Conservation (phyloP, 2,329 filamentous ascomycete genomes). For the Aspergillus terreus region DNA sequence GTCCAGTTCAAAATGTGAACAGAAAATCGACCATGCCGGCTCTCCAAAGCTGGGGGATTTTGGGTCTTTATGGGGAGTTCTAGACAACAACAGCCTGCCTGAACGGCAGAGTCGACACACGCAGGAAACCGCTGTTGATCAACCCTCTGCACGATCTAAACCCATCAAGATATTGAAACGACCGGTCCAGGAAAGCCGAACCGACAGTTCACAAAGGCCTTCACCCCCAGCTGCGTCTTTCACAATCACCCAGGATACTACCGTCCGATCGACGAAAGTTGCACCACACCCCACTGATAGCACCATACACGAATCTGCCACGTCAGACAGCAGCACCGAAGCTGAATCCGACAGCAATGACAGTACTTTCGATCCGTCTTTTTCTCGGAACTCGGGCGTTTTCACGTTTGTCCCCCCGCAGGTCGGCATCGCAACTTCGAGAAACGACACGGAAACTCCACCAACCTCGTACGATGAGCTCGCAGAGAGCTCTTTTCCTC, state of each 20-base stretch:
- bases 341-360: slow-evolving; percentile 28
- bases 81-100: slow-evolving; percentile 23
- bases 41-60: slow-evolving; percentile 41
- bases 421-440: slow-evolving; percentile 17
- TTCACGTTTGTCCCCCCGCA: slow-evolving; percentile 26
- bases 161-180: slow-evolving; percentile 20
- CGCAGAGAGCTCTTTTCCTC: slow-evolving; percentile 15
- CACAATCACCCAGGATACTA: slow-evolving; percentile 2
- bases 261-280: slow-evolving; percentile 3
- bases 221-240: slow-evolving; percentile 1
- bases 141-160: slow-evolving; percentile 3
- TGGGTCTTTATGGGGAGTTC: slow-evolving; percentile 38
- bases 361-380: slow-evolving; percentile 29
- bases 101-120: neutral
- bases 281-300: slow-evolving; percentile 6
- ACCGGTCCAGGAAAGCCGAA: neutral
- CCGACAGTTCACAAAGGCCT: neutral
- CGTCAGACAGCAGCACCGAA: slow-evolving; percentile 25
- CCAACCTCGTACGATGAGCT: slow-evolving; percentile 35
- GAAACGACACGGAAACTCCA: slow-evolving; percentile 23
- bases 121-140: slow-evolving; percentile 1
- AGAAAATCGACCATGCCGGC: slow-evolving; percentile 1
- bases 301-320: slow-evolving; percentile 9
- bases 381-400: slow-evolving; percentile 13
- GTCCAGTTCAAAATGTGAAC: neutral